These are phyloP conservation scores for Brachypodium distachyon DNA, from an alignment of 202 grass and related monocot genomes.

Conservation along the genomic window DNA sequence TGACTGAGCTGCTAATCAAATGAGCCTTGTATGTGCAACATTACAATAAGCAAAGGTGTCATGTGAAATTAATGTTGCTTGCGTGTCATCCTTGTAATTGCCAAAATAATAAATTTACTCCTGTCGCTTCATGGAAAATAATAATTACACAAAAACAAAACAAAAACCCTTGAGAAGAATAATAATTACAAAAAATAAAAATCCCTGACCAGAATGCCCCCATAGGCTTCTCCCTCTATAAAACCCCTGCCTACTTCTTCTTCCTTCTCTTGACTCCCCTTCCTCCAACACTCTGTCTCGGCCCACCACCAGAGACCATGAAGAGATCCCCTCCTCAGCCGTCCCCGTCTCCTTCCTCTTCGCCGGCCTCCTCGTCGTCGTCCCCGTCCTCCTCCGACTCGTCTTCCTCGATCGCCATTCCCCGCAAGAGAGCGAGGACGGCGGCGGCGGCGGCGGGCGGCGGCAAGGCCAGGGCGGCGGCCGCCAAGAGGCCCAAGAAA, in stretches of 20 bases:
- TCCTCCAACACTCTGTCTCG: not conserved
- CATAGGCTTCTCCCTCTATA: not conserved
- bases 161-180: not conserved
- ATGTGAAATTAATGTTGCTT: not conserved
- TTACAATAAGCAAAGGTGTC: constrained; percentile 1
- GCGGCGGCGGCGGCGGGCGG: constrained; percentile 3
- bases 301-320: constrained; percentile 15
- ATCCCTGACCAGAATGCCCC: not conserved
- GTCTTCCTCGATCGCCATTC: constrained; percentile 25
- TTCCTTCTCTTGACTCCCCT: constrained; percentile 2
- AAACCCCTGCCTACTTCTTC: constrained; percentile 6
- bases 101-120: no score
- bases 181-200: not conserved
- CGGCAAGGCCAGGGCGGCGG: constrained; percentile 6
- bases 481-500: constrained; percentile 56
- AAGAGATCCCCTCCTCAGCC: constrained; percentile 13
- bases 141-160: not conserved
- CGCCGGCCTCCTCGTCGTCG: constrained; percentile 22
- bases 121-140: not conserved
- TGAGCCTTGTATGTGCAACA: not conserved
- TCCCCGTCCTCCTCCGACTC: constrained; percentile 31
- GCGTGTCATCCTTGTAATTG: no score
- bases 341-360: constrained; percentile 28
- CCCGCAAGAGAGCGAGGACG: constrained; percentile 6
- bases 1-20: not conserved